Conservation (phyloP, 768 basidiomycete genomes). For the Chalciporus chontae region DNA sequence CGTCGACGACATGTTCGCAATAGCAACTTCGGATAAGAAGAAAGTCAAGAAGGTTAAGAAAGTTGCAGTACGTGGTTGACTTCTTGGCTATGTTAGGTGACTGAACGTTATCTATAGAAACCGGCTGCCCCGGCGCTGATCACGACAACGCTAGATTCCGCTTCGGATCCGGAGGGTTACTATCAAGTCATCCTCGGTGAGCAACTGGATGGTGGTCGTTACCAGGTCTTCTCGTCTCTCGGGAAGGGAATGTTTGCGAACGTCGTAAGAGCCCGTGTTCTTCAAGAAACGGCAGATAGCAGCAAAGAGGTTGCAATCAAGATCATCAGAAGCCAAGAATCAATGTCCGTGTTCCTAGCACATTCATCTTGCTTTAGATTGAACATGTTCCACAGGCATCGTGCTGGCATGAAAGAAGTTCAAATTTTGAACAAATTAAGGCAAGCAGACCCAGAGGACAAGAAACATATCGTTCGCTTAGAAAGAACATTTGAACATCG, state of each 20-base stretch:
- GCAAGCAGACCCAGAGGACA: conserved; percentile 93
- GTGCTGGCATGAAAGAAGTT: conserved; percentile 89
- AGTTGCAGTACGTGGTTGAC: conserved; percentile 40
- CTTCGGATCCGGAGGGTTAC: conserved; percentile 93
- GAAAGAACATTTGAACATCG: conserved; percentile 96
- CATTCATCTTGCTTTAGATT: conserved; percentile 3
- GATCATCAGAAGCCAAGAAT: conserved; percentile 92
- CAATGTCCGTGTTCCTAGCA: conserved; percentile 64
- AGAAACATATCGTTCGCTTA: conserved; percentile 92
- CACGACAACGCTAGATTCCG: conserved; percentile 80
- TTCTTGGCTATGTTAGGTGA: neutral
- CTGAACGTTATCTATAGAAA: conserved; percentile 35
- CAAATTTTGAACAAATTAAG: conserved; percentile 84
- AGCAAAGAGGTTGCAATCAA: conserved; percentile 94
- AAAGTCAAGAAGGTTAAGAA: conserved; percentile 58
- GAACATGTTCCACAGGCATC: conserved; percentile 59
- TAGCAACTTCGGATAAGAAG: conserved; percentile 45
- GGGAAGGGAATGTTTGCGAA: conserved; percentile 99
- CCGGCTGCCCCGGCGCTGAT: conserved; percentile 58
- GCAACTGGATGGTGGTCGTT: conserved; percentile 85
- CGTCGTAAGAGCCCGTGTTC: conserved; percentile 85
- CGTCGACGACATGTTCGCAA: conserved; percentile 94
- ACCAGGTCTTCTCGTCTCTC: conserved; percentile 92
- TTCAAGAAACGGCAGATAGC: conserved; percentile 55
- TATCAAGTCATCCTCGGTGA: conserved; percentile 94